Evolutionary conservation across 2,329 filamentous ascomycete species (phyloP).

Genomic region (Aurifilum marmelostoma): DNA sequence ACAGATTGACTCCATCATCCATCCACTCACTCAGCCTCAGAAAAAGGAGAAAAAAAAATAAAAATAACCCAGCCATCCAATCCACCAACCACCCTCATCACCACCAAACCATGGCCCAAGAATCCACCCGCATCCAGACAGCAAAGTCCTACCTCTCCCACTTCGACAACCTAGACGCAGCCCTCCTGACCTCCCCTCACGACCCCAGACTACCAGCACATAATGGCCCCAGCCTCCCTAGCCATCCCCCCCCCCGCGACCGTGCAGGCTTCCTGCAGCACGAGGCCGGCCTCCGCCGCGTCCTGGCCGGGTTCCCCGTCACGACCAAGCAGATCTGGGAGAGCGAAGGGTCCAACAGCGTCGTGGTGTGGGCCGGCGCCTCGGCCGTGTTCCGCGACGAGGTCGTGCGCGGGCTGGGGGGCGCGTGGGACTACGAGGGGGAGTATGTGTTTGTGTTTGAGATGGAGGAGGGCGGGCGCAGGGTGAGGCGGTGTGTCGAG

Average conservation of each 20-base stretch:
- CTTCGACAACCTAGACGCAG: constrained; percentile 16
- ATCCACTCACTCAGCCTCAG: too few species aligned
- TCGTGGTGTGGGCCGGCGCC: constrained; percentile 25
- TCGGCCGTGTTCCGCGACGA: constrained; percentile 13
- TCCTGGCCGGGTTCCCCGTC: constrained; percentile 22
- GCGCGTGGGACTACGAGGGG: constrained; percentile 15
- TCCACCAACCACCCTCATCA: not conserved
- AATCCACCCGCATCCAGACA: constrained; percentile 20
- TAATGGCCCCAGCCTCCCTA: constrained; percentile 20
- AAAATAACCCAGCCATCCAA: not conserved
- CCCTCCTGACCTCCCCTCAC: constrained; percentile 15
- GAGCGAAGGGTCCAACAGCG: constrained; percentile 26
- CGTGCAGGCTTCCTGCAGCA: constrained; percentile 13
- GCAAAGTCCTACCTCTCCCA: constrained; percentile 19
- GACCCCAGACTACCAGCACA: constrained; percentile 15
- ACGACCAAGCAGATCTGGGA: constrained; percentile 13
- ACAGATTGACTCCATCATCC: not conserved
- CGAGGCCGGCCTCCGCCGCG: constrained; percentile 6
- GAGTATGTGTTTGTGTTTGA: constrained; percentile 26
- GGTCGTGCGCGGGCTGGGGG: not conserved
- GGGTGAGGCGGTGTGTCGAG: constrained; percentile 20
- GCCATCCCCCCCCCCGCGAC: not conserved
- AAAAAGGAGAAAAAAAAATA: too few species aligned
- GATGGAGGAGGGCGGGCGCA: constrained; percentile 25
- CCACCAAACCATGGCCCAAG: constrained; percentile 4